Base-by-base conservation (phyloP, 1,284 basidiomycete species). In the Cryptococcus sp. region DNA sequence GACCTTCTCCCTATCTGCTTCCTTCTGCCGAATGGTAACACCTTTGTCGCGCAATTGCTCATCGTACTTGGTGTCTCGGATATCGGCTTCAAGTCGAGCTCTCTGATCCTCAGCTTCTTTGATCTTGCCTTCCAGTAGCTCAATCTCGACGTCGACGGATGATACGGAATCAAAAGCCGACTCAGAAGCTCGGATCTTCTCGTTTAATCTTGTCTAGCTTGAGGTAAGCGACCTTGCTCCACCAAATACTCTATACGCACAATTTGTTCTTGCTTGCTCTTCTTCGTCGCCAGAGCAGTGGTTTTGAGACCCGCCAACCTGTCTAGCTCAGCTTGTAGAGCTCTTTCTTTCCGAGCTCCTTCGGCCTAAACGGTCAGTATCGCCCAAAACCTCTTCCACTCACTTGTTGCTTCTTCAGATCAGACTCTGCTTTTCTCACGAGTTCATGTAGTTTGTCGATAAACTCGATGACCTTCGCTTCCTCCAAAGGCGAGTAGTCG, bases 1-100 rank as follows among this genome's bases (percentile, higher is more conserved):
- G 54, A 93, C 76, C 31, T 77, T 76, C 35, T 95, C 91, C 32
- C 88, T 81, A 50, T 80, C 80, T 33, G 84, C 83, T 62, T 97
- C 91, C 57, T 90, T 79, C 35, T 72, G 71, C 35, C 85, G 80
- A 30, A 82, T 79, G 55, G 83, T 82, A 5, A 78, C 72, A 0
- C 78, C 78, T 54, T 85, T 84, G 52, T 86, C 83, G 1, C 78
- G 77, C n/a, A 96, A 74, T 49, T 82, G 82, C 31, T 83, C 81
- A 23, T 95, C 90, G 60, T 85, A 89, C 41, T 84, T 83, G 5
- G 84, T 82, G 0, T 80, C 74, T 37, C 78, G 76, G 44, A 90
- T 81, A 31, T 87, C 84, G 6, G 76, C 65, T 57, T 85, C 84
- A 38, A 86, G 64, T 53, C 81, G 83, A 13, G 82, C 78, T 4